Evolutionary conservation across 352 stramenopile genomes (phyloP), one percentile per base, ranked within the genome.

Genomic region (Blastocystis sp.): DNA sequence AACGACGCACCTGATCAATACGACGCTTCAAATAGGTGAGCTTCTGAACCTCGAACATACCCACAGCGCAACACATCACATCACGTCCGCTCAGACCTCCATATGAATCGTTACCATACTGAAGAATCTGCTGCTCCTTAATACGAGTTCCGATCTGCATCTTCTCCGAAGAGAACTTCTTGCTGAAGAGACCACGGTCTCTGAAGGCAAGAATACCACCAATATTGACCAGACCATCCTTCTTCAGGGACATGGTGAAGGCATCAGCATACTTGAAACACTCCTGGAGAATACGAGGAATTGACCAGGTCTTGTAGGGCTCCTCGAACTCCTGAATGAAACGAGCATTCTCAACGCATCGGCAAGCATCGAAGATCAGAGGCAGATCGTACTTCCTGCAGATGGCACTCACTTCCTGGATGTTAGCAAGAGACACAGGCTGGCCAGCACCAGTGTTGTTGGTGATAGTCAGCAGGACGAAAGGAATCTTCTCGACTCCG

Each of bases 271-370:
- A 78, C 59, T 74, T 42, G 65, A 87, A 87, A 51, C 59, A 78
- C 65, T 87, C 77, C 65, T 87, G 71, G 19, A 87, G 4, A 24
- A 87, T 87, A 35, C 43, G 59, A 63, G 59, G 59, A 63, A 87
- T 87, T 0, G 39, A 66, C 65, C 65, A 78, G 14, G 35, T 59
- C 59, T 87, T 87, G 59, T 78, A 87, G 43, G 59, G 59, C 65
- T 87, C 77, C 49, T 87, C 77, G 65, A 87, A 87, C 65, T 87
- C 77, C 77, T 87, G 59, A 39, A 87, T 87, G 77, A 87, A 87
- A 39, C 65, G 65, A 27, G 77, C 77, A 24, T 87, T 87, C 77
- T 87, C 77, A 32, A 87, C 77, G 3, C 77, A 87, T 27, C 77
- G 59, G 77, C 77, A 87, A 51, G 77, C 77, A 27, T 87, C 77